Base-by-base conservation (phyloP, 495 filamentous ascomycete species). In the Chaetomidium leptoderma region DNA sequence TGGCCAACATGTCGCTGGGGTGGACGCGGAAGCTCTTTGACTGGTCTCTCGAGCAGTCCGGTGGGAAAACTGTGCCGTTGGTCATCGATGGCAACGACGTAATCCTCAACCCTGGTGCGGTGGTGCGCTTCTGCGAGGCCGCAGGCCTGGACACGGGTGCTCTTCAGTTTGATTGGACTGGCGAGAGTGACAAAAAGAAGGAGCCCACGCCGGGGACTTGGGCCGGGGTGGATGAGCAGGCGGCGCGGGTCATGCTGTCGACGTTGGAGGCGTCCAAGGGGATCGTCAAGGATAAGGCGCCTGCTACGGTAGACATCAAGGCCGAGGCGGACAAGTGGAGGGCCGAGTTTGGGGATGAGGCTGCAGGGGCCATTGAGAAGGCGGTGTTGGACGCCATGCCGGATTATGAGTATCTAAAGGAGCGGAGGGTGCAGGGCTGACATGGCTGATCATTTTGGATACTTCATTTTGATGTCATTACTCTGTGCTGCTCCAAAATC, bases 281-380 rank as follows among this genome's bases (percentile, higher is more conserved):
- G 27, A 8, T 59, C 17, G 37, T 53, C 27, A 46, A 26, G 56
- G 21, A 33, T n/a, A 59, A 53, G 56, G 35, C 48, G n/a, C 47
- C 56, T 0, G 29, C 26, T 14, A 29, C 5, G 9, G 49, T 81
- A 21, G 70, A 75, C 46, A 67, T 79, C 5, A 67, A 54, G 7
- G 62, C 48, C 6, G 78, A 81, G 65, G 66, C 65, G 9, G 58
- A 48, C 21, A 78, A 77, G 59, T 80, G 78, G 78, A 74, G 62
- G 59, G 61, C 53, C 7, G 76, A 80, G 56, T 79, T 79, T 63
- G 78, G 76, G 0, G 70, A 74, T 37, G 71, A 71, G 29, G 47
- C 59, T 0, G 75, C 63, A 9, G 51, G 40, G 30, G 59, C 66
- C 23, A 35, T 81, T 1, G 75, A 76, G 58, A 48, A 61, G 46